Base-by-base conservation (phyloP, 352 stramenopile genomes). In the Pythium sp. region DNA sequence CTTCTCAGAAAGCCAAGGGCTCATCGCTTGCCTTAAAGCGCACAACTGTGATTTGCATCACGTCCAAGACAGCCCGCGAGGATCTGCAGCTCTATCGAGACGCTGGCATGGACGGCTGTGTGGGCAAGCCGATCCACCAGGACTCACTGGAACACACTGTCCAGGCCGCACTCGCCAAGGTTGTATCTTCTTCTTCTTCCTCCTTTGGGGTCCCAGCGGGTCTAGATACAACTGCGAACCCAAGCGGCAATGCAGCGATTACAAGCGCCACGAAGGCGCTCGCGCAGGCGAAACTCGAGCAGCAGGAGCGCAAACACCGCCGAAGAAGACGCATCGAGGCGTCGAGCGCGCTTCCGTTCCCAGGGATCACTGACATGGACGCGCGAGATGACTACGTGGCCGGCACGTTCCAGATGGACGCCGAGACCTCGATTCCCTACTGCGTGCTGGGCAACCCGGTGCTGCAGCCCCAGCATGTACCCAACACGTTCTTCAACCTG, bases 371-470 rank as follows among this genome's bases (percentile, higher is more conserved):
- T 3, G 76, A 84, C 43, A 84, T 84, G 58, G 76, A 92, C 65
- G 70, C 69, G 12, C 72, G 71, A n/a, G 82, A 86, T 5, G 76
- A 90, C 70, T 80, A 79, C 43, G 67, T 79, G 5, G 71, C 80
- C 30, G 79, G 79, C 0, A 77, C 88, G 24, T 96, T 97, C 68
- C 88, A 98, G 61, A 86, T 98, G 77, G 95, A 99, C 68, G 90
- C 93, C 7, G 91, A 97, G 60, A 99, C 96, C 28, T 70, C 78
- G 18, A 87, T 99, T 66, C 95, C 95, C 5, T 98, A 95, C 75
- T 91, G 84, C 38, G 84, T 99, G 1, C 70, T 98, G 28, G 91
- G 94, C 22, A 72, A 77, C 28, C 51, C 62, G n/a, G 26, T 5
- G 2, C 59, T 72, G 20, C 65, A 78, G 51, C 49, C 58, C 22